A percentile compares a stretch with the other conserved stretches of the same genome.
Conservation (phyloP, 345 rosid genomes). For the Hevea brasiliensis region DNA sequence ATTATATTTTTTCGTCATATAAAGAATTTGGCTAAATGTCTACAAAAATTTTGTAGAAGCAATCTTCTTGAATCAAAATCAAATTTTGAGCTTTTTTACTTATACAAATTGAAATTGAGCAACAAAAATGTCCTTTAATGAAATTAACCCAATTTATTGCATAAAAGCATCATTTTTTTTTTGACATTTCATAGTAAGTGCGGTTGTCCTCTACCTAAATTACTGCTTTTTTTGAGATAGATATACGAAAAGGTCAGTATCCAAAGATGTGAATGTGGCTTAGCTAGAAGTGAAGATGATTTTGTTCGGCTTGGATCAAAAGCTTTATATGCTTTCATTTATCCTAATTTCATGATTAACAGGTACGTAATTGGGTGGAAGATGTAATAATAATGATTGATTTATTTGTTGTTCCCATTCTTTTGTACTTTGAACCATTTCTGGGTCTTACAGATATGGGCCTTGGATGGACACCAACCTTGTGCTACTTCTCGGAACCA, state of each 20-base stretch:
- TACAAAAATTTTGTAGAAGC: too few relatives aligned
- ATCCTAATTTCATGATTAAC: slow-evolving; percentile 96
- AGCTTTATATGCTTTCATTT: slow-evolving; percentile 81
- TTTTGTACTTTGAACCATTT: neutral
- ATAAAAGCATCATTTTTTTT: too few relatives aligned
- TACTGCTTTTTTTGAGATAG: slow-evolving; percentile 34
- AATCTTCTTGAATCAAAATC: too few relatives aligned
- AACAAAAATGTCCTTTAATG: too few relatives aligned
- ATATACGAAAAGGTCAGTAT: slow-evolving; percentile 72
- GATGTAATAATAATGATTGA: neutral
- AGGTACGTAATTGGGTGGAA: slow-evolving; percentile 39
- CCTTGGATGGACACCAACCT: slow-evolving; percentile 99
- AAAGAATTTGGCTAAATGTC: too few relatives aligned
- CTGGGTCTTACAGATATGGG: slow-evolving; percentile 56
- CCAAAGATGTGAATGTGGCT: slow-evolving; percentile 71
- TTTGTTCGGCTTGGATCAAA: slow-evolving; percentile 67
- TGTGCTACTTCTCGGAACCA: slow-evolving; percentile 69
- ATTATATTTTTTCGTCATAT: too few relatives aligned
- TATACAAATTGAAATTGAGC: too few relatives aligned
- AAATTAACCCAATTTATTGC: too few relatives aligned
- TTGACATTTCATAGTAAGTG: neutral
- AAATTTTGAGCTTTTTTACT: too few relatives aligned
- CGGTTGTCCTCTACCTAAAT: slow-evolving; percentile 1
- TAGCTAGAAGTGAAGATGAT: slow-evolving; percentile 37
- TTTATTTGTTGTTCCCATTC: neutral